These are phyloP conservation scores for Begonia loranthoides DNA, from an alignment of 306 rosid species.

Conservation along the genomic window DNA sequence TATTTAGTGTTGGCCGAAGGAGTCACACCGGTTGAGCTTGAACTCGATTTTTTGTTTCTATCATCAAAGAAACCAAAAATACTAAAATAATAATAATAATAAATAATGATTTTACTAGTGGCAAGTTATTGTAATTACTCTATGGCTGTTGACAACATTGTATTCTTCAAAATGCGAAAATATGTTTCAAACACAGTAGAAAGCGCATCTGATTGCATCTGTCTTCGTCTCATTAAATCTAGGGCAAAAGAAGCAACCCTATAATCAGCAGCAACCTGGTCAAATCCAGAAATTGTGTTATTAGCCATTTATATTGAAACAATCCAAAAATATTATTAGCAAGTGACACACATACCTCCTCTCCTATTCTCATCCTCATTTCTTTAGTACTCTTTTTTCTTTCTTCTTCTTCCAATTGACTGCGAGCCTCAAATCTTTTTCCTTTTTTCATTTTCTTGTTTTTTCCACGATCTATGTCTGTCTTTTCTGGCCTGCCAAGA, in stretches of 20 bases:
- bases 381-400: conserved; percentile 59
- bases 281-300: conserved; percentile 7
- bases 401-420: conserved; percentile 45
- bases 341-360: conserved; percentile 46
- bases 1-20: too few relatives aligned
- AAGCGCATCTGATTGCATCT: conserved; percentile 78
- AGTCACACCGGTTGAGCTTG: too few relatives aligned
- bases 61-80: too few relatives aligned
- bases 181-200: conserved; percentile 88
- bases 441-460: conserved; percentile 48
- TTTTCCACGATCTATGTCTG: conserved; percentile 38
- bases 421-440: conserved; percentile 43
- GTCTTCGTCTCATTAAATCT: conserved; percentile 54
- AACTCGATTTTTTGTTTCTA: too few relatives aligned
- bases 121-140: conserved; percentile 26
- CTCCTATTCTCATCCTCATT: conserved; percentile 45
- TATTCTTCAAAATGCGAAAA: conserved; percentile 78
- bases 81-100: too few relatives aligned
- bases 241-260: conserved; percentile 71
- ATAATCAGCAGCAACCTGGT: conserved; percentile 87
- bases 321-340: conserved; percentile 1
- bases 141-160: conserved; percentile 36
- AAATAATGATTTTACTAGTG: too few relatives aligned
- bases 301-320: conserved; percentile 10
- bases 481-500: conserved; percentile 51